Conservation (phyloP, 495 filamentous ascomycete species). For the Tuber microsphaerosporum region DNA sequence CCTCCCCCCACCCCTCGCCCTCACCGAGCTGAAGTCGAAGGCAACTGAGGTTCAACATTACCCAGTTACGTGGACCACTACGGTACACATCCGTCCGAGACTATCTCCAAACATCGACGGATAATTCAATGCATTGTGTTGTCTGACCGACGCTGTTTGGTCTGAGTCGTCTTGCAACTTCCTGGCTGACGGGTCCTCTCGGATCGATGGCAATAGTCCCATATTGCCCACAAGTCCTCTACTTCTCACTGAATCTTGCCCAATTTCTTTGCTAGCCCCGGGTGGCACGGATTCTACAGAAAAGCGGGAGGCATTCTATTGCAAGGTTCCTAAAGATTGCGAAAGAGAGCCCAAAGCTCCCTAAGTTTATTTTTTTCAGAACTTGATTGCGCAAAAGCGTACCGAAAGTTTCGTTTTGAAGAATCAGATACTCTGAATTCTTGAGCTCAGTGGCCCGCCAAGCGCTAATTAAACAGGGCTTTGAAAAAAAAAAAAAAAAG, state of each 20-base stretch:
- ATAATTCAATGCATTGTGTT: neutral
- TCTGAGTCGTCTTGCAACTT: neutral
- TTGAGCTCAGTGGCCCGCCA: neutral
- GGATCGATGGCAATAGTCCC: neutral
- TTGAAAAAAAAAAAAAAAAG: neutral
- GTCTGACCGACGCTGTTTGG: neutral
- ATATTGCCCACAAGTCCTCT: neutral
- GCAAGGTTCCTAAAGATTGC: neutral
- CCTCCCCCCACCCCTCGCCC: neutral
- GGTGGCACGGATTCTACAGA: neutral
- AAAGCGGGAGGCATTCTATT: neutral
- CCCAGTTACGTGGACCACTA: neutral
- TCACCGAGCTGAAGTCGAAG: neutral
- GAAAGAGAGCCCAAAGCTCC: neutral
- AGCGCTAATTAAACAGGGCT: neutral
- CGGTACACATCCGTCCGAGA: neutral
- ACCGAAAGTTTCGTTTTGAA: neutral
- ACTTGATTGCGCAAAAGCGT: neutral
- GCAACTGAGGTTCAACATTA: neutral
- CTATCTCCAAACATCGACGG: neutral
- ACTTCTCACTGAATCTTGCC: neutral
- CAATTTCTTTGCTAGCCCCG: neutral
- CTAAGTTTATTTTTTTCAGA: neutral
- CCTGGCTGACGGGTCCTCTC: neutral
- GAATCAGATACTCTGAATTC: neutral